Base-by-base conservation (phyloP, 225 moss, liverwort and hornwort species). In the Sphagnum contortum region DNA sequence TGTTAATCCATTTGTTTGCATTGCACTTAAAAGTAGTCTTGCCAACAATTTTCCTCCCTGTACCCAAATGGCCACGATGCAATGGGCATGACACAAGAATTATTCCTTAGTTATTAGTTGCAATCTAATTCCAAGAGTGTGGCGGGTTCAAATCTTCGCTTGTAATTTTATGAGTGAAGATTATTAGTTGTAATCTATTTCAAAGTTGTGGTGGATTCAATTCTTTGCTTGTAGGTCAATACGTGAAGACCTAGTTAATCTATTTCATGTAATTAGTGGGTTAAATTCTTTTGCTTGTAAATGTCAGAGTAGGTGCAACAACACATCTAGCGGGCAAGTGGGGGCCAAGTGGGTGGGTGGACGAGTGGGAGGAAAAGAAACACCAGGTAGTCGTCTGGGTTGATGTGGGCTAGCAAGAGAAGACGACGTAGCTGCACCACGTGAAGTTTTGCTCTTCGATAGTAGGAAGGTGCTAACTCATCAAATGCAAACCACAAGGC, bases 381-480 rank as follows among this genome's bases (percentile, higher is more conserved):
- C 4, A 81, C 81, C 81, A 78, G 69, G 66, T 80, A 64, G 45
- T 69, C 73, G 57, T 83, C 83, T 2, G 83, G 83, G 61, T 83
- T 77, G 3, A 83, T 51, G 48, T 76, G 65, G 5, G 74, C 83
- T 67, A 83, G 71, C 44, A 80, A 48, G 59, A 83, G 61, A 7
- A 83, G 66, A 48, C 83, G 68, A 3, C 83, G 71, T 3, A 83
- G 61, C 48, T 83, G 83, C 7, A 80, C 59, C 67, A 69, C 74
- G 55, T 83, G 76, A n/a, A 83, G 66, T 70, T 72, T 77, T 5
- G 80, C 65, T 5, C 80, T 71, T 1, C 74, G 80, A 67, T 72
- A 76, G 47, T 83, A 83, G 3, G 80, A 79, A 8, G 80, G 83
- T 45, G 80, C 76, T 1, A 80, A 63, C 48, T 77, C 79, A 62